Percentiles rank a stretch among this genome's conserved stretches.
Conservation (phyloP, 1,284 basidiomycete species). For the Pseudozyma pruni region DNA sequence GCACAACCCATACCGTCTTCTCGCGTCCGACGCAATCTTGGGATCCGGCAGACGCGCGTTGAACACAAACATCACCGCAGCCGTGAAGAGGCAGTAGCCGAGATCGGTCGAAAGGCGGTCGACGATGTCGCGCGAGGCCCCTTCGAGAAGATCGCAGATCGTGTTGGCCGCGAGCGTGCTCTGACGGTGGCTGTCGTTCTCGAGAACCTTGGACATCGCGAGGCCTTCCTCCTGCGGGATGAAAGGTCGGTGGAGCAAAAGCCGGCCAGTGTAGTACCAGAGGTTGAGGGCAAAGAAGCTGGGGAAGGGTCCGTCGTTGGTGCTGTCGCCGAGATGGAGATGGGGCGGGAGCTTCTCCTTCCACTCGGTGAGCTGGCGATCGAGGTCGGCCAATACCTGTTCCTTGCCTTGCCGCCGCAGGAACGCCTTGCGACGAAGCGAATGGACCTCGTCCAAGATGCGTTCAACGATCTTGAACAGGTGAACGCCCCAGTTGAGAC, state of each 20-base stretch:
- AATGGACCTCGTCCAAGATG: conserved; percentile 57
- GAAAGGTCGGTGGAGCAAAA: conserved; percentile 59
- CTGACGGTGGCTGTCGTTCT: conserved; percentile 48
- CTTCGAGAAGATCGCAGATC: conserved; percentile 56
- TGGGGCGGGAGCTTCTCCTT: conserved; percentile 46
- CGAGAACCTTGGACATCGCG: conserved; percentile 45
- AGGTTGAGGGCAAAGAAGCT: conserved; percentile 54
- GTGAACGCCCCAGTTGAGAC: conserved; percentile 55
- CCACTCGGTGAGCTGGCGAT: conserved; percentile 53
- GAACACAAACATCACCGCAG: conserved; percentile 60
- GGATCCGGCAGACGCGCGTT: conserved; percentile 53
- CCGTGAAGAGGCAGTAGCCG: conserved; percentile 62
- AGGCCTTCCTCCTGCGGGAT: conserved; percentile 60
- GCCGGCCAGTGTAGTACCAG: conserved; percentile 59
- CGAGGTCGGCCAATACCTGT: conserved; percentile 52
- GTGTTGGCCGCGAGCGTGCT: conserved; percentile 54
- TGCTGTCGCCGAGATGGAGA: conserved; percentile 40
- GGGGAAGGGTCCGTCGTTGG: conserved; percentile 47
- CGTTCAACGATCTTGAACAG: conserved; percentile 61
- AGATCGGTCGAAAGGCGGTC: conserved; percentile 57
- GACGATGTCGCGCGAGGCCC: conserved; percentile 46
- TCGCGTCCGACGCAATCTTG: conserved; percentile 38
- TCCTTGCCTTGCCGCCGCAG: conserved; percentile 51
- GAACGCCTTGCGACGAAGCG: conserved; percentile 56
- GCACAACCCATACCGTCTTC: conserved; percentile 51